These are phyloP conservation scores for Starmerella etchellsii DNA, from an alignment of 805 yeast genomes.

Conservation along the genomic window DNA sequence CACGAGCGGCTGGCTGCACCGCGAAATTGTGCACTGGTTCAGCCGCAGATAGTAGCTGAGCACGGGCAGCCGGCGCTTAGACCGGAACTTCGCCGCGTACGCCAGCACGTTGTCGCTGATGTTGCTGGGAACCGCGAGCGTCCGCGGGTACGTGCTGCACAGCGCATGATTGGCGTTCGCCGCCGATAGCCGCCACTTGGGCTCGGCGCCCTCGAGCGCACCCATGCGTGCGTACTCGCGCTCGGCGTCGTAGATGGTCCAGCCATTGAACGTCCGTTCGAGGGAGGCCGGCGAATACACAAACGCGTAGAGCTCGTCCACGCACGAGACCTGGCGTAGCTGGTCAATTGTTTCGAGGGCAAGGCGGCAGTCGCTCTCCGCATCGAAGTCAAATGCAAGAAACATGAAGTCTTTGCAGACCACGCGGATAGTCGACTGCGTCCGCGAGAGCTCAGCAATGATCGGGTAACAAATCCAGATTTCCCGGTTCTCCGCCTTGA, in stretches of 20 bases:
- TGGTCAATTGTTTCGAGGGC: conserved; percentile 61
- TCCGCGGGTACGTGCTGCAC: conserved; percentile 63
- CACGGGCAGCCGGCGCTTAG: conserved; percentile 74
- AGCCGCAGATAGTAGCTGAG: conserved; percentile 59
- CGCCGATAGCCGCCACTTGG: conserved; percentile 58
- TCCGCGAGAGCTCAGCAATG: conserved; percentile 35
- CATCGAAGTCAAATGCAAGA: conserved; percentile 56
- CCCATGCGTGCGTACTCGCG: conserved; percentile 70
- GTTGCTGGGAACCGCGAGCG: conserved; percentile 55
- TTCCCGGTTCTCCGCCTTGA: conserved; percentile 40
- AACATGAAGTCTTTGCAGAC: conserved; percentile 77
- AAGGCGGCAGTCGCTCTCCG: conserved; percentile 45
- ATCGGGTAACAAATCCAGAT: conserved; percentile 89
- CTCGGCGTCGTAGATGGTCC: conserved; percentile 54
- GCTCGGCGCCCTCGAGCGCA: conserved; percentile 10
- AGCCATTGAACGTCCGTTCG: conserved; percentile 53
- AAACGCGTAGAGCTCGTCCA: conserved; percentile 64
- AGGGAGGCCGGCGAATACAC: conserved; percentile 61
- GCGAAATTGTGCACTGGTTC: conserved; percentile 56
- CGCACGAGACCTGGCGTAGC: conserved; percentile 42
- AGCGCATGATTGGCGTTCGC: conserved; percentile 46
- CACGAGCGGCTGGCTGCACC: conserved; percentile 88
- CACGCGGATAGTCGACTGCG: conserved; percentile 37
- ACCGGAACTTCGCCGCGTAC: conserved; percentile 75
- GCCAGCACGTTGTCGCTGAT: conserved; percentile 71